These are phyloP conservation scores for Boechera retrofracta DNA, from an alignment of 345 rosid genomes.

Conservation along the genomic window DNA sequence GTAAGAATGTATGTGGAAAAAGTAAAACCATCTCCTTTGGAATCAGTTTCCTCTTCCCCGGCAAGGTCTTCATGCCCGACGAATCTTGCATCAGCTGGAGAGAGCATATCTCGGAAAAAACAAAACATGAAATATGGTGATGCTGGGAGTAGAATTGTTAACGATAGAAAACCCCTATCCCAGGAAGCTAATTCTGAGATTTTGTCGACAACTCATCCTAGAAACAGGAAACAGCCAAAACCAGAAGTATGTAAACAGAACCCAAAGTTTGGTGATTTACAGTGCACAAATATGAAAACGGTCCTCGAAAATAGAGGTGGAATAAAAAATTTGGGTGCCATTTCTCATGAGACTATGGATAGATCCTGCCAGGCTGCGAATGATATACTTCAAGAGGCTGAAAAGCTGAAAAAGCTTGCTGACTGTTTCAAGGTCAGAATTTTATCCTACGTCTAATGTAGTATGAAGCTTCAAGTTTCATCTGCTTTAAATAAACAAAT, in stretches of 20 bases:
- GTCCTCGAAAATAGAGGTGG: slow-evolving; percentile 45
- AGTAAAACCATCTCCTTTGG: slow-evolving; percentile 54
- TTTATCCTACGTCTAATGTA: slow-evolving; percentile 21
- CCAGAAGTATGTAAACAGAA: slow-evolving; percentile 38
- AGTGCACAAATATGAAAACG: slow-evolving; percentile 44
- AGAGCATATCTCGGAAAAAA: slow-evolving; percentile 21
- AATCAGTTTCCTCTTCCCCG: slow-evolving; percentile 65
- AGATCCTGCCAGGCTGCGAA: slow-evolving; percentile 50
- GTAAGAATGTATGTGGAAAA: slow-evolving; percentile 46
- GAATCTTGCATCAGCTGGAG: slow-evolving; percentile 40
- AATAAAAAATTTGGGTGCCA: slow-evolving; percentile 42
- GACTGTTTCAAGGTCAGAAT: slow-evolving; percentile 66
- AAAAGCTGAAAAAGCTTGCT: slow-evolving; percentile 56
- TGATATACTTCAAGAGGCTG: slow-evolving; percentile 62
- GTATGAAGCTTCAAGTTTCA: slow-evolving; percentile 30
- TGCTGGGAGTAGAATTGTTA: slow-evolving; percentile 32
- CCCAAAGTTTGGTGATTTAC: slow-evolving; percentile 41
- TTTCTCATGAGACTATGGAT: slow-evolving; percentile 47
- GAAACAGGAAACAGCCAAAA: slow-evolving; percentile 30
- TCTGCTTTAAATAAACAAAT: slow-evolving; percentile 2
- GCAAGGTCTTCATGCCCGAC: slow-evolving; percentile 48
- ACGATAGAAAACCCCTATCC: slow-evolving; percentile 36
- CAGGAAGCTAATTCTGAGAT: slow-evolving; percentile 33
- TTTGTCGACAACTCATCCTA: slow-evolving; percentile 39
- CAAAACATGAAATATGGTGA: slow-evolving; percentile 30